Conservation (phyloP, 2,329 filamentous ascomycete genomes). For the Metarhizium sp. region DNA sequence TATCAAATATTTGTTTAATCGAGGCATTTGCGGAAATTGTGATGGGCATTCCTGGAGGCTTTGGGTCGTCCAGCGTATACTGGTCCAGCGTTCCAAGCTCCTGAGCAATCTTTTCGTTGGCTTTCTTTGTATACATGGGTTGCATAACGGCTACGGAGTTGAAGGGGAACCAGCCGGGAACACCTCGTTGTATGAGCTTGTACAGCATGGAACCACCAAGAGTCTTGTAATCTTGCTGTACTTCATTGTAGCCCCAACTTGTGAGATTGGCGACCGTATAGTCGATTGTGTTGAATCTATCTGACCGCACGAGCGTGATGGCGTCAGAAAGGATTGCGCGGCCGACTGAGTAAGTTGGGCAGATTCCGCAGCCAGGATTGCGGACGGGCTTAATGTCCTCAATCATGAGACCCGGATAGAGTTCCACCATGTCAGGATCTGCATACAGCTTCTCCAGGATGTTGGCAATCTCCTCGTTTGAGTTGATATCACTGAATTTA, state of each 20-base stretch:
- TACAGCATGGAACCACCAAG: conserved; percentile 34
- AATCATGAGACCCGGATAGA: conserved; percentile 60
- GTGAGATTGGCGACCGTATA: conserved; percentile 32
- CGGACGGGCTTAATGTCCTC: conserved; percentile 45
- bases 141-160: conserved; percentile 36
- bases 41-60: conserved; percentile 21
- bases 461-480: conserved; percentile 44
- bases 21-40: conserved; percentile 15
- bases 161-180: conserved; percentile 31
- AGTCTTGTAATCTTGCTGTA: conserved; percentile 21
- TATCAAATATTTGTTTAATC: conserved; percentile 23
- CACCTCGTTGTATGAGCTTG: conserved; percentile 34
- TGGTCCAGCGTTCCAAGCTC: conserved; percentile 27
- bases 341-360: conserved; percentile 42
- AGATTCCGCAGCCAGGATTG: conserved; percentile 41
- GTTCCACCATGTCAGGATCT: conserved; percentile 56
- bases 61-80: conserved; percentile 25
- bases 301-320: conserved; percentile 46
- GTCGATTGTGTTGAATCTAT: conserved; percentile 48
- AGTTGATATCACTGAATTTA: conserved; percentile 50
- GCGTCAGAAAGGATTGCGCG: conserved; percentile 51
- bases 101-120: conserved; percentile 28
- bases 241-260: conserved; percentile 31
- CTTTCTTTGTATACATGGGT: conserved; percentile 34
- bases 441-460: conserved; percentile 50